Evolutionary conservation across 371 early-diverging fungal genomes (phyloP), one percentile per base, ranked within the genome.

Genomic region (Synchytrium microbalum): DNA sequence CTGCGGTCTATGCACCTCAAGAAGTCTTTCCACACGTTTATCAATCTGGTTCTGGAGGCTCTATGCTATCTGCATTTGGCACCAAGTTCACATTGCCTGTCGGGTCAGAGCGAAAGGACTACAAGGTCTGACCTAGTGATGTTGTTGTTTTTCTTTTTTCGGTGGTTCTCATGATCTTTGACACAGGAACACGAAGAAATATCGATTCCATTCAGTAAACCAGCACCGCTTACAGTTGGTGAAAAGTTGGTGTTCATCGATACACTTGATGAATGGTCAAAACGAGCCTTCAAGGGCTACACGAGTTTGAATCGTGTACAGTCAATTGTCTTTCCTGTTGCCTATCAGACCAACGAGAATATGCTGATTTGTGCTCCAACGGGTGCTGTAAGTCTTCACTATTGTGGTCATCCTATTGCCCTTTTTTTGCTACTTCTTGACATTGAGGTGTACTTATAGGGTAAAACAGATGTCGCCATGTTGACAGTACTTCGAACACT

Each of bases 351-450:
- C 38, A 92, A 96, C 71, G 95, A 91, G 60, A 99, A 99, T 73
- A 73, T 99, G 79, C 77, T 99, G 14, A 79, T 99, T 3, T 97
- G 94, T 78, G 99, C 99, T 24, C 99, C 99, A 0, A 99, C 99
- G 3, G 99, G 99, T 68, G 93, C 99, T 28, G n/a, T n/a, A n/a
- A n/a, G n/a, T n/a, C n/a, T n/a, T n/a, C n/a, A n/a, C n/a, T n/a
- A n/a, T n/a, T n/a, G n/a, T n/a, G n/a, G n/a, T n/a, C n/a, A n/a
- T n/a, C n/a, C n/a, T n/a, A n/a, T n/a, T n/a, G n/a, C n/a, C n/a
- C n/a, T n/a, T n/a, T n/a, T n/a, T n/a, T n/a, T n/a, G n/a, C n/a
- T n/a, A n/a, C n/a, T n/a, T n/a, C n/a, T n/a, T n/a, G n/a, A n/a
- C n/a, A n/a, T n/a, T n/a, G n/a, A n/a, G n/a, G n/a, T n/a, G n/a